A percentile compares a stretch with the other conserved stretches of the same genome.
Evolutionary conservation across 1,139 yeast genomes (phyloP).

Genomic region (Geotrichum reessii): DNA sequence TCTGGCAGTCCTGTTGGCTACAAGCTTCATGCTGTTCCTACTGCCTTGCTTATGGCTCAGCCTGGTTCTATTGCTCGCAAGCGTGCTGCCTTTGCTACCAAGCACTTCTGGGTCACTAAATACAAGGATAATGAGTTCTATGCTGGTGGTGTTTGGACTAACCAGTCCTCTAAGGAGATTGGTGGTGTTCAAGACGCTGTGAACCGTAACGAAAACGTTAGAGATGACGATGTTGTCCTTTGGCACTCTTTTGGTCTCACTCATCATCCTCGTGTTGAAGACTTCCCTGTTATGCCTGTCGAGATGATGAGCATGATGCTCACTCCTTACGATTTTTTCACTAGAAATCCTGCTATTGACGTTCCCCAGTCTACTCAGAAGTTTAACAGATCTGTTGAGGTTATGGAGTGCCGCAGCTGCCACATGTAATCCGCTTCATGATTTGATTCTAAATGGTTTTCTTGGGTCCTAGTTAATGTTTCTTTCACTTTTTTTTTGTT

Average conservation of each 20-base stretch:
- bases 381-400: slow-evolving; percentile 64
- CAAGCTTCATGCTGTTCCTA: slow-evolving; percentile 72
- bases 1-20: slow-evolving; percentile 78
- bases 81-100: slow-evolving; percentile 68
- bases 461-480: not conserved
- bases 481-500: not conserved
- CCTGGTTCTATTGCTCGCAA: slow-evolving; percentile 54
- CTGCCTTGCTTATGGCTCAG: slow-evolving; percentile 68
- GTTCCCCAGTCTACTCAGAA: slow-evolving; percentile 67
- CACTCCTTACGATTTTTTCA: slow-evolving; percentile 73
- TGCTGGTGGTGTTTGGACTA: slow-evolving; percentile 77
- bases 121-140: slow-evolving; percentile 61
- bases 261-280: slow-evolving; percentile 83
- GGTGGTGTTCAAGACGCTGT: slow-evolving; percentile 62
- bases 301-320: slow-evolving; percentile 67
- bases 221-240: slow-evolving; percentile 74
- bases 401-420: slow-evolving; percentile 35
- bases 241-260: slow-evolving; percentile 89
- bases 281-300: slow-evolving; percentile 91
- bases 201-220: slow-evolving; percentile 61
- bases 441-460: not conserved
- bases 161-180: slow-evolving; percentile 59
- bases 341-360: slow-evolving; percentile 76
- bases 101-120: slow-evolving; percentile 73
- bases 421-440: slow-evolving; percentile 23